Conservation (phyloP, 306 rosid genomes). For the Vachellia collinsii region DNA sequence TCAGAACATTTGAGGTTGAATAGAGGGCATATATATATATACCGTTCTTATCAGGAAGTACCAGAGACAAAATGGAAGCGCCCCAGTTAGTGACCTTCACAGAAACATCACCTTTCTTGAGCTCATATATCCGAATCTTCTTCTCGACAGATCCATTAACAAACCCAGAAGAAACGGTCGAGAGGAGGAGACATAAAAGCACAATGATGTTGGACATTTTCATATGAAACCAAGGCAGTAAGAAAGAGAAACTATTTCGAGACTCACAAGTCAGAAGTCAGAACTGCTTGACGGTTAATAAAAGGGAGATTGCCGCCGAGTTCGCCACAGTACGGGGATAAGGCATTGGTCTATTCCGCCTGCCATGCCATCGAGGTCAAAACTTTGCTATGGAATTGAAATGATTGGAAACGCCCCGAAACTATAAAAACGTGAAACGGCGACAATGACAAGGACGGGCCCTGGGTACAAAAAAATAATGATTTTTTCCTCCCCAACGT, state of each 20-base stretch:
- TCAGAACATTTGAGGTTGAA: background rate
- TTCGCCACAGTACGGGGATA: background rate
- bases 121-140: slow-evolving; percentile 44
- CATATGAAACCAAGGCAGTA: background rate
- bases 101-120: slow-evolving; percentile 48
- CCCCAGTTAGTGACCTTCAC: slow-evolving; percentile 69
- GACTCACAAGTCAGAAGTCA: background rate
- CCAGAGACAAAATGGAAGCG: slow-evolving; percentile 53
- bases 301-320: background rate
- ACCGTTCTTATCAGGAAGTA: slow-evolving; percentile 62
- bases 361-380: background rate
- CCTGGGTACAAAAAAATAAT: no score
- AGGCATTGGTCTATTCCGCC: background rate
- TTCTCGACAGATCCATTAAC: slow-evolving; percentile 35
- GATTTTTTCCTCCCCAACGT: no score
- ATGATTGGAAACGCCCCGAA: background rate
- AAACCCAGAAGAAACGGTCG: slow-evolving; percentile 45
- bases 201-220: slow-evolving; percentile 41
- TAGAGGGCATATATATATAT: slow-evolving; percentile 12
- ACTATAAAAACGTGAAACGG: no score
- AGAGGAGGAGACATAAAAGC: slow-evolving; percentile 41
- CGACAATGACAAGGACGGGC: no score
- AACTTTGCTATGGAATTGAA: background rate
- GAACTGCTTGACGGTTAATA: background rate
- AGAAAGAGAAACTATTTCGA: background rate